Evolutionary conservation across 192 early-diverging fungal genomes (phyloP).

Genomic region (Umbelopsis ramanniana): DNA sequence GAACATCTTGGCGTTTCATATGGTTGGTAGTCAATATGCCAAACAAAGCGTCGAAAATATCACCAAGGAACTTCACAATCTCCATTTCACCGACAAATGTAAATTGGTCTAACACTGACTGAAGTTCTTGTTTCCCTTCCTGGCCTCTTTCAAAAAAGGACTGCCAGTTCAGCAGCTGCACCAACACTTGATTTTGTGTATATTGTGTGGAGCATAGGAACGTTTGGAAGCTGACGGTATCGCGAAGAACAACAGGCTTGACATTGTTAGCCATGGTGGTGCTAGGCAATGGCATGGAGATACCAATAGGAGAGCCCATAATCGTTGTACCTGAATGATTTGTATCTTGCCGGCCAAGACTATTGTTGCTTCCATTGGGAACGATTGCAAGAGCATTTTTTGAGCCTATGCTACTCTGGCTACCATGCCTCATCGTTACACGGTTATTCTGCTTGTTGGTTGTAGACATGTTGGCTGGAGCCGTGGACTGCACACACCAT

Average conservation of each 20-base stretch:
- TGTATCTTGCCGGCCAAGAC: not conserved
- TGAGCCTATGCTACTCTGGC: constrained; percentile 22
- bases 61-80: constrained; percentile 68
- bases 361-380: not conserved
- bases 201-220: constrained; percentile 65
- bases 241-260: constrained; percentile 34
- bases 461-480: constrained; percentile 32
- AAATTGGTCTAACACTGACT: constrained; percentile 50
- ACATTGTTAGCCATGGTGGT: not conserved
- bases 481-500: constrained; percentile 42
- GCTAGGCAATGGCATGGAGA: too few species aligned
- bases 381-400: constrained; percentile 1
- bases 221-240: constrained; percentile 58
- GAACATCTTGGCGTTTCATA: constrained; percentile 9
- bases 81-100: constrained; percentile 67
- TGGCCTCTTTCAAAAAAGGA: constrained; percentile 27
- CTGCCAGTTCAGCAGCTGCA: constrained; percentile 72
- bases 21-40: constrained; percentile 52
- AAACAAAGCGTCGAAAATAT: constrained; percentile 68
- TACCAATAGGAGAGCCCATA: not conserved
- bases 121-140: constrained; percentile 37
- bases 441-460: constrained; percentile 23
- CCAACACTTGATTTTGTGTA: constrained; percentile 65
- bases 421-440: constrained; percentile 12
- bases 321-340: not conserved